Evolutionary conservation across 441 rosid genomes (phyloP).

Genomic region (Populus tomentosa): DNA sequence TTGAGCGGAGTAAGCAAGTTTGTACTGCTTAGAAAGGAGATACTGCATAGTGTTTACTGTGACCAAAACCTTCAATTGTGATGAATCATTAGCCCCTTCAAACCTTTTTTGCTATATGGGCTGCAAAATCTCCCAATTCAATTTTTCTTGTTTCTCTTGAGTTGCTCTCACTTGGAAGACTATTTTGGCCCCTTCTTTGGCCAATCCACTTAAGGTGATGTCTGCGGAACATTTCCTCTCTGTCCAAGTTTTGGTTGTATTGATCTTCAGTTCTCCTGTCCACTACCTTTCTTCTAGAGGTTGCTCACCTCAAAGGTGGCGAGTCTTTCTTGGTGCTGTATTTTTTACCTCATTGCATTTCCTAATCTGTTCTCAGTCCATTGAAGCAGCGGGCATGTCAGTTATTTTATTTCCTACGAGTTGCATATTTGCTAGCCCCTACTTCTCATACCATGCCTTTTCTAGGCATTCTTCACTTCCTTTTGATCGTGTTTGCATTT

Average conservation of each 20-base stretch:
- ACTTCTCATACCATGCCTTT: too few relatives aligned
- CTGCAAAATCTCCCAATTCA: background rate
- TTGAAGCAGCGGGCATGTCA: too few relatives aligned
- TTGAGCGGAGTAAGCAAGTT: background rate
- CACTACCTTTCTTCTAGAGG: too few relatives aligned
- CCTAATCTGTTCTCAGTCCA: too few relatives aligned
- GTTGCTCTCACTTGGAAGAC: background rate
- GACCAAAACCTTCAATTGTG: background rate
- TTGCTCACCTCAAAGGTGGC: too few relatives aligned
- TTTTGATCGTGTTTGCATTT: too few relatives aligned
- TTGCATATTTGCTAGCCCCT: too few relatives aligned
- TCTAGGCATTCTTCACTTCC: too few relatives aligned
- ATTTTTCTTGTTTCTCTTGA: background rate
- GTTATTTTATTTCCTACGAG: too few relatives aligned
- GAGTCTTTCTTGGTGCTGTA: too few relatives aligned
- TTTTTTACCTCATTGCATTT: too few relatives aligned
- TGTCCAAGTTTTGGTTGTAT: background rate
- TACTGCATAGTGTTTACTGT: background rate
- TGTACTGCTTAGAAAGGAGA: background rate
- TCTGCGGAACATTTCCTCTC: background rate
- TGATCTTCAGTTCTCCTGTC: background rate
- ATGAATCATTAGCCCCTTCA: background rate
- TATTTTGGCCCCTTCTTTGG: too few relatives aligned
- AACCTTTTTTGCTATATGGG: background rate
- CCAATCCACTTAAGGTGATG: background rate